phyloP scores from a whole-genome alignment of 2,329 filamentous ascomycete species.

The Penicillium sp. region DNA sequence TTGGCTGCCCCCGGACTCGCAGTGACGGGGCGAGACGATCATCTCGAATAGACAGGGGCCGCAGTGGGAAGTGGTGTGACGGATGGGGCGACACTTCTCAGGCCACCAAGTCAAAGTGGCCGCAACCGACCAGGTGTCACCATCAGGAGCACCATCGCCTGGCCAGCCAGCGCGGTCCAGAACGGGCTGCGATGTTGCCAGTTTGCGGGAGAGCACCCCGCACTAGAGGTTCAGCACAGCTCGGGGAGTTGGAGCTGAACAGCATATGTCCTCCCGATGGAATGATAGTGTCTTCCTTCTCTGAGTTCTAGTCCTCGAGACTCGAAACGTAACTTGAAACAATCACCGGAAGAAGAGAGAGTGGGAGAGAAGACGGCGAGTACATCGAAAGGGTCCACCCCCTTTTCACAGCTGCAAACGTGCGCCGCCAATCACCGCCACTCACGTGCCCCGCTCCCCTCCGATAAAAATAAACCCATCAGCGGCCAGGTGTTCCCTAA shows the following conservation, averaged over 20 bases:
- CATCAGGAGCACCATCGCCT: conserved; percentile 23
- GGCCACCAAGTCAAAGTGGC: no score
- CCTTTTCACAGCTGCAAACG: conserved; percentile 28
- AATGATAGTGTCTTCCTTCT: no score
- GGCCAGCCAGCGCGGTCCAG: no score
- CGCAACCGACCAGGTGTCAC: conserved; percentile 12
- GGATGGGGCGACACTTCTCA: conserved; percentile 8
- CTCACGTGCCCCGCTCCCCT: conserved; percentile 26
- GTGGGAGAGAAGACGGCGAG: no score
- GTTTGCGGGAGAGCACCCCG: no score
- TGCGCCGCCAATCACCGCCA: conserved; percentile 23
- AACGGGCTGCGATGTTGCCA: no score
- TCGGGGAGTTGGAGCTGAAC: no score
- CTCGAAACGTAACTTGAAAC: no score
- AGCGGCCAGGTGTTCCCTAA: conserved; percentile 33
- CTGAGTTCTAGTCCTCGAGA: no score
- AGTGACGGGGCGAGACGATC: conserved; percentile 13
- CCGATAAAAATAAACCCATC: conserved; percentile 29
- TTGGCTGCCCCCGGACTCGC: conserved; percentile 42
- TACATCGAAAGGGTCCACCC: conserved; percentile 10
- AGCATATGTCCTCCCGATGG: no score
- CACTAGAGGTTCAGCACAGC: no score
- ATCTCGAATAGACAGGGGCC: background rate
- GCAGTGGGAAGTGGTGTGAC: conserved; percentile 7
- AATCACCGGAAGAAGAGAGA: no score